Conservation (phyloP, 495 filamentous ascomycete genomes). For the Penicillium subrubescens region DNA sequence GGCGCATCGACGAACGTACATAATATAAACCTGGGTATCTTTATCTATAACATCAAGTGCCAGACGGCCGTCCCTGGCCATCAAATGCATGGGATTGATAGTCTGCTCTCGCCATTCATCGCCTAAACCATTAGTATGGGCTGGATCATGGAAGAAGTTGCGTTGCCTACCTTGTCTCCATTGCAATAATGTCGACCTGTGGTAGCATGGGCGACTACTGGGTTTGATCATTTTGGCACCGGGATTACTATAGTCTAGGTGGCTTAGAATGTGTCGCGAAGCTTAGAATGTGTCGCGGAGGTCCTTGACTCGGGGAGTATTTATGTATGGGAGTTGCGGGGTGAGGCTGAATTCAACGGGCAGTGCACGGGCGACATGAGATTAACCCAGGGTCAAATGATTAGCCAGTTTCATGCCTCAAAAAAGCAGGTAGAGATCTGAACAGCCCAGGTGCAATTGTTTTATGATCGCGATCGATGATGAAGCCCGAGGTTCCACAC, state of each 20-base stretch:
- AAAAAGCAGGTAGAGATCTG: not conserved
- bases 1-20: conserved; percentile 1
- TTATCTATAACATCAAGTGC: not conserved
- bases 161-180: conserved; percentile 1
- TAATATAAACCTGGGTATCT: conserved; percentile 3
- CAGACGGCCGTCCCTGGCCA: not conserved
- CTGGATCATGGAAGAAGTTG: not conserved
- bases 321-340: not conserved
- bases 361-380: not conserved
- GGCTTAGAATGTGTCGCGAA: not conserved
- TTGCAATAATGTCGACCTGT: not conserved
- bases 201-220: not conserved
- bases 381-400: not conserved
- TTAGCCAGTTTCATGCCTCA: not conserved
- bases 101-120: not conserved
- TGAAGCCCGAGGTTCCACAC: not conserved
- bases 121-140: not conserved
- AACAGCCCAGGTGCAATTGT: not conserved
- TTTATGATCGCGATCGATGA: not conserved
- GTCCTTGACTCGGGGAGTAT: not conserved
- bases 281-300: too few relatives aligned
- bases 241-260: not conserved
- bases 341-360: not conserved
- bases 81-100: not conserved
- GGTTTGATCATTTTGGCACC: not conserved